Evolutionary conservation across 2,329 filamentous ascomycete genomes (phyloP), one percentile per base, ranked within the genome.

Genomic region (Apiospora marii): DNA sequence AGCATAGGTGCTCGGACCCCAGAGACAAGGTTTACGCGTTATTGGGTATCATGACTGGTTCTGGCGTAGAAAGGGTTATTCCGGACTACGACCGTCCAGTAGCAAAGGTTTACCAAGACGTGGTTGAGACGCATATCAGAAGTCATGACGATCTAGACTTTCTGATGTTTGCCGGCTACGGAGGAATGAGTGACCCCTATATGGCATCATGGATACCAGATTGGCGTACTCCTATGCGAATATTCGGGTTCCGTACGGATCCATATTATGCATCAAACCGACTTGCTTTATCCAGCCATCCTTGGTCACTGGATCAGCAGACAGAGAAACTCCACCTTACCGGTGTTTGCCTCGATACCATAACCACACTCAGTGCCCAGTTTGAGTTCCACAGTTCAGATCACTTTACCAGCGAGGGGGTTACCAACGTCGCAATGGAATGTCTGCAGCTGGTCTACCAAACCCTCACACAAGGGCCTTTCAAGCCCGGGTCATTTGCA

Each of bases 11-110:
- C 14, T 68, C 64, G 4, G 30, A 69, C 24, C 10, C 12, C 16
- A 27, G 64, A 61, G 41, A 72, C 41, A 53, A 67, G 14, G n/a
- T 70, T 0, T 71, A 71, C 44, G 64, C 14, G 6, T 22, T 71
- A 1, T 19, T 68, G 16, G 64, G 70, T 1, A 24, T 69, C 34
- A 48, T 24, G 41, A 16, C 1, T 46, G 2, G 13, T 1, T 7
- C 4, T 3, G 43, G 34, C 0, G 67, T 14, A 8, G 10, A 48
- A 13, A 6, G 24, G 1, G 30, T 68, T 13, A 7, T 48, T 1
- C 67, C 67, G 0, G 14, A 68, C 14, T 68, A 68, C 43, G 22
- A 16, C 16, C 16, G 30, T 4, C 46, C 67, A 2, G 19, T 30
- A 19, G 22, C 24, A 5, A 68, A 14, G 14, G 67, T 68, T 12